Evolutionary conservation across 2,329 filamentous ascomycete genomes (phyloP).

Genomic region (Clonostachys rosea): DNA sequence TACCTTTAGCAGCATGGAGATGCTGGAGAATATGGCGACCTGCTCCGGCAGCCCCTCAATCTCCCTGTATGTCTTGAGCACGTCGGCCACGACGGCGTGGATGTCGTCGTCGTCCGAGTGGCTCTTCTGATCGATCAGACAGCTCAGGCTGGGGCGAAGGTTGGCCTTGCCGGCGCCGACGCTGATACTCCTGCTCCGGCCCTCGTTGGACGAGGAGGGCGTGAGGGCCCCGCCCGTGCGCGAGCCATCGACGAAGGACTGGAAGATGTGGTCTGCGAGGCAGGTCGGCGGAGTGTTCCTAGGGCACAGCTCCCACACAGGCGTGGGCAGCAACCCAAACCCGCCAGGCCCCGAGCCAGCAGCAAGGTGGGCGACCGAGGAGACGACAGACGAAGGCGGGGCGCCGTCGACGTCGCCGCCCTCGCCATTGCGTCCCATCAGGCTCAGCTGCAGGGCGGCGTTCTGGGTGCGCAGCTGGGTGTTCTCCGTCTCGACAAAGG

Average conservation of each 20-base stretch:
- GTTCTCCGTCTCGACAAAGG: constrained; percentile 16
- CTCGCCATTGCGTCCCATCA: constrained; percentile 10
- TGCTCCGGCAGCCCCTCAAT: constrained; percentile 19
- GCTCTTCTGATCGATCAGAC: constrained; percentile 13
- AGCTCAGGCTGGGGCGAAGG: constrained; percentile 13
- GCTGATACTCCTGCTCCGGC: background rate
- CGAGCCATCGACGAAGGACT: constrained; percentile 14
- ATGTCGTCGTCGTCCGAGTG: constrained; percentile 15
- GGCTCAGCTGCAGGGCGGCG: constrained; percentile 17
- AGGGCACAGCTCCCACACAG: constrained; percentile 15
- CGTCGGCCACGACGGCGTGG: constrained; percentile 22
- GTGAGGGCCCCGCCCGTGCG: constrained; percentile 7
- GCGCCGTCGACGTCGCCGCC: background rate
- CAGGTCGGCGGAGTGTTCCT: constrained; percentile 13
- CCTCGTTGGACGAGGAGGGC: constrained; percentile 1
- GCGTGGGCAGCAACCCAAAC: background rate
- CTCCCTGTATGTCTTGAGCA: constrained; percentile 19
- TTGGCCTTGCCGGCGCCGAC: background rate
- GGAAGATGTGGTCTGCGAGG: constrained; percentile 18
- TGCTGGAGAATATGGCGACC: constrained; percentile 20
- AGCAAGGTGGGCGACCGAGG: background rate
- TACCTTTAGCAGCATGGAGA: constrained; percentile 19
- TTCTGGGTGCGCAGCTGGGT: constrained; percentile 19
- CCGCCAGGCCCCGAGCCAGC: background rate
- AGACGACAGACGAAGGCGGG: background rate